Evolutionary conservation across 495 filamentous ascomycete genomes (phyloP).

Genomic region (Lasiosphaeria hispida): DNA sequence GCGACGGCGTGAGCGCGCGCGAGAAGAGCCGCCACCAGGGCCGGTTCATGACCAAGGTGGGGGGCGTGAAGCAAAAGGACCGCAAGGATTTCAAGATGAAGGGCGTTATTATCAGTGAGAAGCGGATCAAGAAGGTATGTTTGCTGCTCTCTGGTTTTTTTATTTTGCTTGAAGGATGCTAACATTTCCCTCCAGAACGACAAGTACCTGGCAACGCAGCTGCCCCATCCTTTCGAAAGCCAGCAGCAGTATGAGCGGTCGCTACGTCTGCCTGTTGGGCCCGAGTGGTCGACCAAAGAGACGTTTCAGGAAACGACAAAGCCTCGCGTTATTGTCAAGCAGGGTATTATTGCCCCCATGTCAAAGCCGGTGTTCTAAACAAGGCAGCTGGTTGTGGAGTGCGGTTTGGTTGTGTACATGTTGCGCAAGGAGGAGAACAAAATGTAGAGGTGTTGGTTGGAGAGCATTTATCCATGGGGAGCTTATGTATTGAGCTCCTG

Average conservation of each 20-base stretch:
- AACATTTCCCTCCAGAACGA: slow-evolving; percentile 60
- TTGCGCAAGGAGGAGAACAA: slow-evolving; percentile 1
- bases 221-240: slow-evolving; percentile 86
- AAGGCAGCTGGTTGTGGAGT: not conserved
- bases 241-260: slow-evolving; percentile 87
- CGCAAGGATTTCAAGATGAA: slow-evolving; percentile 79
- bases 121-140: slow-evolving; percentile 80
- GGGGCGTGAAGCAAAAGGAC: slow-evolving; percentile 73
- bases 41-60: slow-evolving; percentile 62
- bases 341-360: slow-evolving; percentile 88
- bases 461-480: not conserved
- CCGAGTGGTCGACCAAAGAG: slow-evolving; percentile 92
- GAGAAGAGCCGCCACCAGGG: slow-evolving; percentile 58
- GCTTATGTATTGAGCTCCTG: not conserved
- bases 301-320: slow-evolving; percentile 87
- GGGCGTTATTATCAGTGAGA: slow-evolving; percentile 90
- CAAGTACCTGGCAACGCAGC: slow-evolving; percentile 75
- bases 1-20: slow-evolving; percentile 68
- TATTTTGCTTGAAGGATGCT: slow-evolving; percentile 23
- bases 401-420: slow-evolving; percentile 3
- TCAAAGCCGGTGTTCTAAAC: slow-evolving; percentile 63
- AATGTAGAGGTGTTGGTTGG: not conserved
- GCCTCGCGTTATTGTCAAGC: slow-evolving; percentile 88
- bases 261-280: slow-evolving; percentile 81
- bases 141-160: not conserved